Base-by-base conservation (phyloP, 2,329 filamentous ascomycete species). In the Monilinia laxa region DNA sequence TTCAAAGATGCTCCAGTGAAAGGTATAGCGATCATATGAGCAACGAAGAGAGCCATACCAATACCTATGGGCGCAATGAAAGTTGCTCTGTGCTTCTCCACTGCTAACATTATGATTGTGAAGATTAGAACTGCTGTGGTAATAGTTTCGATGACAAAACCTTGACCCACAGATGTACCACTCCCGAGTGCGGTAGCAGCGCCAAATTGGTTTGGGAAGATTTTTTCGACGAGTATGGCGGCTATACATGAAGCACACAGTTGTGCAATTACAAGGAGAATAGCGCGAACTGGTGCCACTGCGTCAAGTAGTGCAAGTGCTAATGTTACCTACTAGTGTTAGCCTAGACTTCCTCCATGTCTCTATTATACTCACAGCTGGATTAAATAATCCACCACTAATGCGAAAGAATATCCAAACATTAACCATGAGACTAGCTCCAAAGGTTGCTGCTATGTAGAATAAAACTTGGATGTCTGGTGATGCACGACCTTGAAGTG, bases 401-500 rank as follows among this genome's bases (percentile, higher is more conserved):
- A 84, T 78, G 25, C 82, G 79, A 73, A 80, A 84, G 73, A 85
- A 85, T 4, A 83, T 79, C 83, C 83, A 85, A 3, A 81, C 82
- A 70, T 84, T 85, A 68, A 83, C 82, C 31, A 80, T 80, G 55
- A 85, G 76, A 7, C 68, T 73, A 64, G 73, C 76, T 16, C 76
- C 77, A 53, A 78, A 78, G 5, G 71, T 73, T 9, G 76, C 58
- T 4, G 71, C 68, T 55, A 72, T 72, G 69, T 78, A 80, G 11
- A 80, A 74, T 47, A 78, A 75, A 4, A 80, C 80, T 64, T 79
- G 78, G 11, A 65, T 23, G 42, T 60, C 52, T 25, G 55, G 23
- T 0, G 81, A 25, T 11, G 25, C 35, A 28, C 28, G 45, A 3
- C 55, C 54, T 35, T 57, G 31, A 53, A 40, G 18, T 23, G 49